A percentile compares a stretch with the other conserved stretches of the same genome.
These are phyloP conservation scores for Gossypium australe DNA, from an alignment of 345 rosid genomes.

Conservation along the genomic window DNA sequence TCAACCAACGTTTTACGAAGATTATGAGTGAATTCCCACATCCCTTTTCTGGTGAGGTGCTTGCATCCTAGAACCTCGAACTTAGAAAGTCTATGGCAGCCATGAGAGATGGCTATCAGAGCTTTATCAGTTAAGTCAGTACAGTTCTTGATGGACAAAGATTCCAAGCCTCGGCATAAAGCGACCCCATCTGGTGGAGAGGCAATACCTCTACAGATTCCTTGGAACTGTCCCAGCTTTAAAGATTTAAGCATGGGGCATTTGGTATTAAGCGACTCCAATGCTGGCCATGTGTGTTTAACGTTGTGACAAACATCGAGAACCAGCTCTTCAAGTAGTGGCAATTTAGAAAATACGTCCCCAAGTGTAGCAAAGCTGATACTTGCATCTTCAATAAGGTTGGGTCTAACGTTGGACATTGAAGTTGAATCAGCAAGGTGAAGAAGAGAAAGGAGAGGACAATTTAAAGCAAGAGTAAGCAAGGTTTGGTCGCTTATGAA, in stretches of 20 bases:
- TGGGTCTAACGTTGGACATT: background rate
- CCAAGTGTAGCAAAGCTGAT: constrained; percentile 12
- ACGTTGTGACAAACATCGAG: constrained; percentile 31
- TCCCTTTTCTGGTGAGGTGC: constrained; percentile 27
- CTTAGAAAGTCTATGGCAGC: constrained; percentile 26
- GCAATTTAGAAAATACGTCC: constrained; percentile 26
- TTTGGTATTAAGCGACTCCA: constrained; percentile 25
- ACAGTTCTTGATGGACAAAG: constrained; percentile 30
- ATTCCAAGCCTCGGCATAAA: constrained; percentile 26
- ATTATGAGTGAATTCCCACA: constrained; percentile 24
- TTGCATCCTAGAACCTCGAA: constrained; percentile 38
- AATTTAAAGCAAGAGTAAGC: constrained; percentile 24
- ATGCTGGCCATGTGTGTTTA: constrained; percentile 22
- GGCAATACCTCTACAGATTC: constrained; percentile 25
- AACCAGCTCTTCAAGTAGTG: constrained; percentile 33
- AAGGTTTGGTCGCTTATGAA: constrained; percentile 30
- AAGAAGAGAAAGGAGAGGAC: constrained; percentile 28
- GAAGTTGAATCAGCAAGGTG: constrained; percentile 33
- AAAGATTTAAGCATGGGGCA: constrained; percentile 29
- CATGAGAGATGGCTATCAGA: constrained; percentile 32
- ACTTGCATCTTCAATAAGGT: constrained; percentile 26
- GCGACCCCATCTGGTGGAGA: constrained; percentile 35
- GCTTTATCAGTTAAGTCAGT: constrained; percentile 34
- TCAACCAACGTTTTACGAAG: constrained; percentile 30
- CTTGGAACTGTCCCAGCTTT: constrained; percentile 35